These are phyloP conservation scores for Yarrowia alimentaria DNA, from an alignment of 805 yeast species.

Conservation along the genomic window DNA sequence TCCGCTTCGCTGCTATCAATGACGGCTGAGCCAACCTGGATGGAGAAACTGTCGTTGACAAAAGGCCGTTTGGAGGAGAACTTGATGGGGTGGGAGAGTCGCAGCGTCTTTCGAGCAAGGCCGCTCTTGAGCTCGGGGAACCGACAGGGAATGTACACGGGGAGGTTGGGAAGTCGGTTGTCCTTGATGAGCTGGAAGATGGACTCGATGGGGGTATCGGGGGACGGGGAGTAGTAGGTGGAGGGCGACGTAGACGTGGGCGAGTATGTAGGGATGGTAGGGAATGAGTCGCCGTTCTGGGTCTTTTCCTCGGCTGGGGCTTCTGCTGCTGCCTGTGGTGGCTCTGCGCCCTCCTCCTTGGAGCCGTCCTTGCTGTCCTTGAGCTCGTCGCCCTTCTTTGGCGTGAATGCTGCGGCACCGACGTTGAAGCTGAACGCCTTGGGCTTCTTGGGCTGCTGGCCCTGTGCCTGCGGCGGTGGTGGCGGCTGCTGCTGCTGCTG, in stretches of 20 bases:
- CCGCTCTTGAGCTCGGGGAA: background rate
- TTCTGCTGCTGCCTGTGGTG: too few relatives aligned
- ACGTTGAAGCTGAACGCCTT: slow-evolving; percentile 25
- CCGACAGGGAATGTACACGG: slow-evolving; percentile 3
- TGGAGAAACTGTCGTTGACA: too few relatives aligned
- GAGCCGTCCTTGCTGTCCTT: too few relatives aligned
- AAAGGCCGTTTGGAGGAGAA: too few relatives aligned
- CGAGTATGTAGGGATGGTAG: slow-evolving; percentile 4
- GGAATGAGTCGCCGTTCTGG: too few relatives aligned
- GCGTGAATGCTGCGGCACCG: slow-evolving; percentile 26
- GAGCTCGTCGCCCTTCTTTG: too few relatives aligned
- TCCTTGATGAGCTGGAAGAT: slow-evolving; percentile 27
- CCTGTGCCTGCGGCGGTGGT: background rate
- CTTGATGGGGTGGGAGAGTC: slow-evolving; percentile 2
- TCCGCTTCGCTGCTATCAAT: background rate
- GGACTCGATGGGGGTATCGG: slow-evolving; percentile 26
- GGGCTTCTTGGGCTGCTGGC: slow-evolving; percentile 9
- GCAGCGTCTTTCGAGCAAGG: background rate
- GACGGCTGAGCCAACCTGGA: background rate
- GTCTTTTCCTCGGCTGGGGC: too few relatives aligned
- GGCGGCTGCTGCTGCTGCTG: background rate
- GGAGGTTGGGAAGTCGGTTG: slow-evolving; percentile 16
- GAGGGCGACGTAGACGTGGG: background rate
- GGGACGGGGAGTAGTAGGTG: background rate
- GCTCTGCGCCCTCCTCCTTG: slow-evolving; percentile 11